Evolutionary conservation across 805 yeast genomes (phyloP).

Genomic region (Jamesozyma piceae): DNA sequence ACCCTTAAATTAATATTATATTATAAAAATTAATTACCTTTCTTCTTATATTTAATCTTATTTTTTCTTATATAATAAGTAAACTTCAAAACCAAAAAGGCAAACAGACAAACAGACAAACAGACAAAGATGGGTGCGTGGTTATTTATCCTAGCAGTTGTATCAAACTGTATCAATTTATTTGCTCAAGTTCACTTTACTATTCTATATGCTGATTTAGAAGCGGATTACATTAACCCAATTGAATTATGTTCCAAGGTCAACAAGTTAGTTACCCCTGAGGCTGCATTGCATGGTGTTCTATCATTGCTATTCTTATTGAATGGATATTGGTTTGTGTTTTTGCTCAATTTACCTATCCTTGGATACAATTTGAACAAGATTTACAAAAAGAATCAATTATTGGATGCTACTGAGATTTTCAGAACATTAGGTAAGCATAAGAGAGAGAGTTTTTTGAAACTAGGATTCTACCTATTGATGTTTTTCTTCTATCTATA

Average conservation of each 20-base stretch:
- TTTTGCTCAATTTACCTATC: conserved; percentile 74
- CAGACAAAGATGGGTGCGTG: conserved; percentile 10
- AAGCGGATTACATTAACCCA: conserved; percentile 94
- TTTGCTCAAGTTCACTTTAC: conserved; percentile 92
- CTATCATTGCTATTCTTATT: conserved; percentile 62
- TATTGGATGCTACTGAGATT: conserved; percentile 94
- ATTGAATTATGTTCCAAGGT: conserved; percentile 90
- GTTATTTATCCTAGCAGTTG: conserved; percentile 61
- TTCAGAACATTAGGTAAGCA: conserved; percentile 88
- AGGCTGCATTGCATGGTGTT: conserved; percentile 73
- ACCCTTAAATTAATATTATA: too few relatives aligned
- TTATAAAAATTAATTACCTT: too few relatives aligned
- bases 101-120: background rate
- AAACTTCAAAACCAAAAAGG: background rate
- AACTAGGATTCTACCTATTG: conserved; percentile 81
- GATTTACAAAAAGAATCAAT: conserved; percentile 67
- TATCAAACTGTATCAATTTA: conserved; percentile 78
- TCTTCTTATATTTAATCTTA: too few relatives aligned
- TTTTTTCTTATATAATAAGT: too few relatives aligned
- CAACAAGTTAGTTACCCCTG: conserved; percentile 83
- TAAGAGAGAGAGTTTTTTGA: conserved; percentile 84
- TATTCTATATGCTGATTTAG: conserved; percentile 89
- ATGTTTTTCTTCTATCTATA: conserved; percentile 93
- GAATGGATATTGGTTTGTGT: conserved; percentile 88
- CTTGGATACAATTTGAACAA: conserved; percentile 77